Conservation (phyloP, 1,284 basidiomycete species). For the Vanrija pseudolonga region DNA sequence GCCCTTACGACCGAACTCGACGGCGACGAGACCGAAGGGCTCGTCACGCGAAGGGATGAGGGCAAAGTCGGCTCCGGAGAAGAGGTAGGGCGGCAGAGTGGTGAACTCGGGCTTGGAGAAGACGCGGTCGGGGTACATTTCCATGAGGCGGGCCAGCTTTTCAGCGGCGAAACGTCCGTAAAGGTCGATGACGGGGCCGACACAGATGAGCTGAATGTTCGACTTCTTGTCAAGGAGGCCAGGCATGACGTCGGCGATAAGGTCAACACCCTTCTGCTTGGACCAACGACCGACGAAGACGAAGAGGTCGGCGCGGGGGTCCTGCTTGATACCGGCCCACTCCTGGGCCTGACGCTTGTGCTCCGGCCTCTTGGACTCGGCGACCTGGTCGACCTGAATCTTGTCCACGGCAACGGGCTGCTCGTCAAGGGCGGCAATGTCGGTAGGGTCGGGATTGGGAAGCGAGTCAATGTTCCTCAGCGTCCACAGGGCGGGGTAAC, state of each 20-base stretch:
- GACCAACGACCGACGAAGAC: conserved; percentile 96
- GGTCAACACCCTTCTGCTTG: conserved; percentile 91
- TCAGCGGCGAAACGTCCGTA: conserved; percentile 91
- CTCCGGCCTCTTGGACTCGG: conserved; percentile 81
- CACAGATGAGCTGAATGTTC: conserved; percentile 77
- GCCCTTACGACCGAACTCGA: conserved; percentile 92
- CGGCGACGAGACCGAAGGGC: conserved; percentile 88
- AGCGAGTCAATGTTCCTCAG: conserved; percentile 89
- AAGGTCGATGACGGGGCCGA: conserved; percentile 88
- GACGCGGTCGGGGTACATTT: conserved; percentile 87
- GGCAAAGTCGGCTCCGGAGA: conserved; percentile 89
- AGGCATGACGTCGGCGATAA: conserved; percentile 91
- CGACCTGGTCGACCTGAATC: conserved; percentile 71
- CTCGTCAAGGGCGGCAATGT: conserved; percentile 85
- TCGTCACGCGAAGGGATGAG: conserved; percentile 91
- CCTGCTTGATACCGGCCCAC: conserved; percentile 87
- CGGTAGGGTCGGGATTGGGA: conserved; percentile 83
- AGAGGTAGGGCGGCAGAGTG: conserved; percentile 83
- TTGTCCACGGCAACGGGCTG: conserved; percentile 66
- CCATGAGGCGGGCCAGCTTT: conserved; percentile 85
- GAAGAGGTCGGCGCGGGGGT: conserved; percentile 80
- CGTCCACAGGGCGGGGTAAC: conserved; percentile 91
- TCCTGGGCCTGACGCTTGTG: conserved; percentile 85
- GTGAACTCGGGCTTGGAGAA: conserved; percentile 93
- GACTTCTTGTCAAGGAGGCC: conserved; percentile 78